These are phyloP conservation scores for Pichia pseudocactophila DNA, from an alignment of 805 yeast genomes.

Conservation along the genomic window DNA sequence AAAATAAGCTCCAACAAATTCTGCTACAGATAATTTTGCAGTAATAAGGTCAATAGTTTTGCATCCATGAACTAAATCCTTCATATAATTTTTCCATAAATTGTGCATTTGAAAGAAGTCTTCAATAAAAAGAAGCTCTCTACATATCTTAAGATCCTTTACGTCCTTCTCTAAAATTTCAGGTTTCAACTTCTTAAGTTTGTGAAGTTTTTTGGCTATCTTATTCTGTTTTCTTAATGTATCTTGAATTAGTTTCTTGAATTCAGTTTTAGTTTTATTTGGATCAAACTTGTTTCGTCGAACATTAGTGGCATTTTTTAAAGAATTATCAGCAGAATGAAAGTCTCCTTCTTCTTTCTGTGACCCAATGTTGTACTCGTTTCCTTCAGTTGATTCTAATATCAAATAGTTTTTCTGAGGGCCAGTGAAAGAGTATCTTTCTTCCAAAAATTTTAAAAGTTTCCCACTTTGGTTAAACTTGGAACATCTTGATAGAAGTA, in stretches of 20 bases:
- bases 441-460: conserved; percentile 33
- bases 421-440: conserved; percentile 38
- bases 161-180: conserved; percentile 15
- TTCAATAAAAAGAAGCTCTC: conserved; percentile 30
- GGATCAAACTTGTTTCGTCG: conserved; percentile 19
- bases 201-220: conserved; percentile 30
- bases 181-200: conserved; percentile 19
- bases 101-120: conserved; percentile 45
- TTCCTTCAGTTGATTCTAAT: conserved; percentile 31
- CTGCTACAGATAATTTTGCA: conserved; percentile 63
- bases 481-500: conserved; percentile 35
- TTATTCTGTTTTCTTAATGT: conserved; percentile 33
- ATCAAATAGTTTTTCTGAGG: conserved; percentile 38
- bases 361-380: conserved; percentile 13
- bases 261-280: conserved; percentile 30
- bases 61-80: conserved; percentile 37
- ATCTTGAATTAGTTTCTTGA: conserved; percentile 32
- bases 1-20: conserved; percentile 68
- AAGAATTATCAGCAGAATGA: too few relatives aligned
- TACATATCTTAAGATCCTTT: conserved; percentile 16
- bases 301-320: conserved; percentile 9
- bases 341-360: conserved; percentile 14
- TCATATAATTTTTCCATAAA: conserved; percentile 70
- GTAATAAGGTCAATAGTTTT: conserved; percentile 29
- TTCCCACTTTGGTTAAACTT: conserved; percentile 29